phyloP scores from a whole-genome alignment of 139 green algal species.

The Picochlorum sp. region DNA sequence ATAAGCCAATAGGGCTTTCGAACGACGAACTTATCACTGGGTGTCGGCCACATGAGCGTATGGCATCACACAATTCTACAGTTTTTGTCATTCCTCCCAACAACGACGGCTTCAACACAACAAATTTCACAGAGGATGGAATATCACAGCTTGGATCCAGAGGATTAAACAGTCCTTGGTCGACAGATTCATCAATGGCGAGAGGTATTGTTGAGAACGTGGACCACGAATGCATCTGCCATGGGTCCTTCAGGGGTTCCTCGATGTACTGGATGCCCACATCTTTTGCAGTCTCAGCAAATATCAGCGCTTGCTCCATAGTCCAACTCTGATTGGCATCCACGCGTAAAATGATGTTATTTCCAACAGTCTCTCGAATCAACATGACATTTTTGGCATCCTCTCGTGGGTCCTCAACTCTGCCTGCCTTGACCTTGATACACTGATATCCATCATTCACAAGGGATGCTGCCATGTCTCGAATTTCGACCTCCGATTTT shows the following conservation, averaged over 20 bases:
- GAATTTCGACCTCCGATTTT: not conserved
- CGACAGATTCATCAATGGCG: slow-evolving; percentile 79
- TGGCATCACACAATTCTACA: slow-evolving; percentile 7
- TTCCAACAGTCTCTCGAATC: slow-evolving; percentile 53
- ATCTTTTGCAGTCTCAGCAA: not conserved
- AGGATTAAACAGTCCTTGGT: slow-evolving; percentile 46
- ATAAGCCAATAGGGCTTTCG: slow-evolving; percentile 60
- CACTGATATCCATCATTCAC: slow-evolving; percentile 32
- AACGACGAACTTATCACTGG: slow-evolving; percentile 71
- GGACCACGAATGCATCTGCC: slow-evolving; percentile 39
- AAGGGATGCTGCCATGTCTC: no score
- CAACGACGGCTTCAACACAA: slow-evolving; percentile 72
- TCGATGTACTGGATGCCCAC: slow-evolving; percentile 69
- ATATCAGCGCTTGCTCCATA: slow-evolving; percentile 50
- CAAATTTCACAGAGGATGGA: slow-evolving; percentile 31
- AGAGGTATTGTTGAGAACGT: slow-evolving; percentile 48
- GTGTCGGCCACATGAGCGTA: slow-evolving; percentile 24
- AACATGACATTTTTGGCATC: slow-evolving; percentile 65
- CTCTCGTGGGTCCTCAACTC: slow-evolving; percentile 31
- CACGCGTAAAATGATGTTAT: slow-evolving; percentile 49
- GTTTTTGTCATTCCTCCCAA: slow-evolving; percentile 61
- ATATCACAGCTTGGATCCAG: not conserved
- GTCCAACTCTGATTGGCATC: slow-evolving; percentile 89
- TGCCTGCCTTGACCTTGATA: slow-evolving; percentile 87
- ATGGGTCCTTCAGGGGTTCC: slow-evolving; percentile 57